Evolutionary conservation across 73 alveolate species (phyloP), one percentile per base, ranked within the genome.

Genomic region (Paraurostyla sp.): DNA sequence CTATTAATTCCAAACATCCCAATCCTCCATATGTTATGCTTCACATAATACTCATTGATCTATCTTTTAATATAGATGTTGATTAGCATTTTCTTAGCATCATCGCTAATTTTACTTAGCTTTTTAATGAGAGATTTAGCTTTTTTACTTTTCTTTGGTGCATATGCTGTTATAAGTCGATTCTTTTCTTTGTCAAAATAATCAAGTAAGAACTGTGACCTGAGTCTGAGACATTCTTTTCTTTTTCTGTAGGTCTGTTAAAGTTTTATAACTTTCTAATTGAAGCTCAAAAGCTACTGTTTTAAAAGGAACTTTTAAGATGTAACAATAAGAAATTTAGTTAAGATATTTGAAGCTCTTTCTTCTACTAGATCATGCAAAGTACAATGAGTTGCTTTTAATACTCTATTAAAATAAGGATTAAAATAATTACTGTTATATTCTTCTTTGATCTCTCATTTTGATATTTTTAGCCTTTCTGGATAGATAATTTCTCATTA

Each of bases 141-240:
- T 32, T 73, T 73, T 32, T 73, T 73, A 42, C 51, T 32, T 25
- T 73, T 73, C 50, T 46, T 73, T n/a, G 59, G 30, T 3, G 46
- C 9, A 3, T 32, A 48, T 3, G 6, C 16, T 11, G 35, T 7
- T 43, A 46, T 48, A 0, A 73, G 23, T 2, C 13, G 22, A 1
- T 50, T 3, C 29, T 73, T 73, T 48, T 73, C 86, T 46, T 73
- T 11, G 11, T 73, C 86, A 73, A 73, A 73, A 48, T 73, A 73
- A 9, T 33, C 41, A 29, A 45, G 32, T 40, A 73, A 25, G 71
- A 73, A 73, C 46, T 9, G 9, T 30, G 46, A n/a, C 56, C 86
- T 40, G 29, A 22, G 3, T 25, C 3, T 32, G 7, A 9, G 59
- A 7, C 6, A 42, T 43, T 73, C 71, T 73, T 27, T 49, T n/a